Conservation (phyloP, 306 rosid genomes). For the Cyclanthera cordifolia region DNA sequence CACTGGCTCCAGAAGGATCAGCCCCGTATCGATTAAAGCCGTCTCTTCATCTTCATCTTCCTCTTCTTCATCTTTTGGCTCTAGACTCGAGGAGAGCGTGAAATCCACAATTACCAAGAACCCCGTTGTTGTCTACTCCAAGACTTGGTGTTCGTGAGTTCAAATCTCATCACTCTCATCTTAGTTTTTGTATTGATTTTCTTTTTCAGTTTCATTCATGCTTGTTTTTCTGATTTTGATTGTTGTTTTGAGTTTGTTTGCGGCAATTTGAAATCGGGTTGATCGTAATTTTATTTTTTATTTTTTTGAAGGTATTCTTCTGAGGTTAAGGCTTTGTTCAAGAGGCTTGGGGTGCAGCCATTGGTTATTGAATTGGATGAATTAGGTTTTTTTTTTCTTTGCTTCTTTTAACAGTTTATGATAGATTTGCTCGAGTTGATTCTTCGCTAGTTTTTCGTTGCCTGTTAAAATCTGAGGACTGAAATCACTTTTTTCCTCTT, state of each 20-base stretch:
- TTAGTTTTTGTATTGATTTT: neutral
- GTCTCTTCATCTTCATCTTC: constrained; percentile 36
- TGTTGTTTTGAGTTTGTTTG: neutral
- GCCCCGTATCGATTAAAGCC: constrained; percentile 36
- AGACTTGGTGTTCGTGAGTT: constrained; percentile 90
- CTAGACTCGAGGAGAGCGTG: constrained; percentile 80
- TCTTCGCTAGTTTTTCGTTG: neutral
- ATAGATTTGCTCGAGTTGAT: neutral
- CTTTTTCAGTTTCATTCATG: neutral
- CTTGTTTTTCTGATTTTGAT: neutral
- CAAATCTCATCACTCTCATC: neutral
- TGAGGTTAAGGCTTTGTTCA: constrained; percentile 75
- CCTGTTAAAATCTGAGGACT: neutral
- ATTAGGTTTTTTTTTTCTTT: constrained; percentile 38
- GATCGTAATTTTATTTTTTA: neutral
- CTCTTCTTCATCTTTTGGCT: constrained; percentile 72
- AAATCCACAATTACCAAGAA: constrained; percentile 57
- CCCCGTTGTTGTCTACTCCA: constrained; percentile 82
- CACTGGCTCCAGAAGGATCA: constrained; percentile 24
- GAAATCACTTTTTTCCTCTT: neutral
- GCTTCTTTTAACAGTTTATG: neutral
- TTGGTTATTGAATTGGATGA: constrained; percentile 82
- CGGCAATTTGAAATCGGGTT: neutral
- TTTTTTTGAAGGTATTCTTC: constrained; percentile 50
- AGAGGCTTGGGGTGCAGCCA: constrained; percentile 56